Percentiles rank a stretch among this genome's conserved stretches.
Evolutionary conservation across 257 asterid species (phyloP).

Genomic region (Nicotiana benthamiana): DNA sequence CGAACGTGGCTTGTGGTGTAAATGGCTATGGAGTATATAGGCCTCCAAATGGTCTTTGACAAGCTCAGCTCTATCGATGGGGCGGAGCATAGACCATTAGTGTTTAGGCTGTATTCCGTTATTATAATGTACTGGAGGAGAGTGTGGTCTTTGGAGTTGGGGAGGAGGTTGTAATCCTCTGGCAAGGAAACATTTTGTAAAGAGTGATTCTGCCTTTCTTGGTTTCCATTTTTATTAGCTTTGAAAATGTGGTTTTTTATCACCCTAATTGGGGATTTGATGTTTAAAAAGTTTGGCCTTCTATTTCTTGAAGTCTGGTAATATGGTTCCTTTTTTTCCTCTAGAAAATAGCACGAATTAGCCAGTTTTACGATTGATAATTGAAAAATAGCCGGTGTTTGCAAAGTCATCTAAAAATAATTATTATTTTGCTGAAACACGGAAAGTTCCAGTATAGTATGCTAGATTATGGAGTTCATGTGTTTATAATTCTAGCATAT

Average conservation of each 20-base stretch:
- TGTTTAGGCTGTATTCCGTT: slow-evolving; percentile 10
- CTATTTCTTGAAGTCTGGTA: not conserved
- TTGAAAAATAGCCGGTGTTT: no score
- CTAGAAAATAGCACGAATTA: no score
- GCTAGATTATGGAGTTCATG: no score
- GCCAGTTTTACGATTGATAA: no score
- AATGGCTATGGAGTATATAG: slow-evolving; percentile 57
- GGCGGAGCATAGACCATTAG: slow-evolving; percentile 5
- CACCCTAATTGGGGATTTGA: not conserved
- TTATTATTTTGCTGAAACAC: no score
- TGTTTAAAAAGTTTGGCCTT: not conserved
- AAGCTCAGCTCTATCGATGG: not conserved
- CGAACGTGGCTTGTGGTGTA: slow-evolving; percentile 36
- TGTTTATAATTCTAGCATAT: no score
- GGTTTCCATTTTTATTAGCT: slow-evolving; percentile 10
- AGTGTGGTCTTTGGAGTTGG: slow-evolving; percentile 13
- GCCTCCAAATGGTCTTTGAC: slow-evolving; percentile 67
- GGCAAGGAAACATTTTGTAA: slow-evolving; percentile 20
- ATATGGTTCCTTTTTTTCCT: not conserved
- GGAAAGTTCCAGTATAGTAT: no score
- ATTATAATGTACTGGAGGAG: slow-evolving; percentile 17
- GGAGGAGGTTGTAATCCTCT: slow-evolving; percentile 18
- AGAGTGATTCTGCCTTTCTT: slow-evolving; percentile 25
- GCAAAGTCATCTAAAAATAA: no score
- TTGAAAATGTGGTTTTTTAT: not conserved